Base-by-base conservation (phyloP, 768 basidiomycete species). In the Termitomyces sp. region DNA sequence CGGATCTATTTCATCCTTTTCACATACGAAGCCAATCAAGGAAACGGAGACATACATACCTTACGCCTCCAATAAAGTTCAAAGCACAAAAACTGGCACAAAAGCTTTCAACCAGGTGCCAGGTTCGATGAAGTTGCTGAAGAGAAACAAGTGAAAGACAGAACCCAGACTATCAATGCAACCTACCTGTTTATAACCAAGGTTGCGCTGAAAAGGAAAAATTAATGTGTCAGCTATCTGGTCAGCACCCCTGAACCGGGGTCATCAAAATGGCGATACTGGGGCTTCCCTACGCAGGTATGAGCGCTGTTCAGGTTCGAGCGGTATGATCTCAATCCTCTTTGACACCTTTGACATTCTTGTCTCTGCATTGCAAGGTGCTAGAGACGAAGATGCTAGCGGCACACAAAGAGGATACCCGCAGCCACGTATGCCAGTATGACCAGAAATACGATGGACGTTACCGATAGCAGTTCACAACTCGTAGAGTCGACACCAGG, bases 251-350 rank as follows among this genome's bases (percentile, higher is more conserved):
- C 76, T 73, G 66, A 64, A 20, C 7, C 9, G 32, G 75, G 72
- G 74, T 69, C 62, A 68, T 70, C 68, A 70, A 71, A 69, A 61
- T 65, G 73, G 72, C 73, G 73, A 80, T 74, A 83, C 88, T 88
- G 82, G 79, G 88, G 88, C 88, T 91, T 94, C 91, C 91, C 92
- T 93, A 91, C 92, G 93, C 92, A 92, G 90, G 90, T 92, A 80
- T 93, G 81, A 92, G 84, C 89, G 80, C 91, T 92, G 88, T 82
- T 91, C 93, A 94, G 91, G 92, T 94, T 94, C 90, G 73, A 84
- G 86, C 93, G 92, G 92, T 94, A 84, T 94, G 59, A 90, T 94
- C 93, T 95, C 92, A 94, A 92, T 74, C 91, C 83, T 75, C 72
- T 74, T 72, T 72, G 73, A 69, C 55, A 70, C 71, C 58, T 63